Base-by-base conservation (phyloP, 805 yeast genomes). In the Wickerhamiella dianesei region DNA sequence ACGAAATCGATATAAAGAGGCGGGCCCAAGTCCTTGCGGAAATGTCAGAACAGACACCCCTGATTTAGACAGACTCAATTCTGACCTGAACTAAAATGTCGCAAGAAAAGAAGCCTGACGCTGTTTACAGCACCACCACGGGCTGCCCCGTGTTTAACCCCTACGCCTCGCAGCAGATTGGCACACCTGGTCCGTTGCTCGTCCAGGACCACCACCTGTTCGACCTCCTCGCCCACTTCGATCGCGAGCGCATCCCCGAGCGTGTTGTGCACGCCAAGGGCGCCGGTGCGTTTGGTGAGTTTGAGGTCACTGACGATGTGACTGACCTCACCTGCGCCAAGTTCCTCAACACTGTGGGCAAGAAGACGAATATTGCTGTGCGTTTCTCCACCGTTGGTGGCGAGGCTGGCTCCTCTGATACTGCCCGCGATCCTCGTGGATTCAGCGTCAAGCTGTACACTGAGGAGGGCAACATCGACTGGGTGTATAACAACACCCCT, bases 401-500 rank as follows among this genome's bases (percentile, higher is more conserved):
- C 44, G 84, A 79, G 62, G 65, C 64, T 56, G 85, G 82, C 44
- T 69, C 80, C 37, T 73, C 83, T 8, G 85, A 79, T 56, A 66
- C 80, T 19, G 77, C 74, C 16, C 73, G 85, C 59, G 84, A 79
- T 57, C 84, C 84, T 40, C 72, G 84, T 59, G 85, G 85, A 2
- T 79, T 77, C 60, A 66, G 82, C 14, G 74, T 75, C 40, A 79
- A 79, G 64, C 66, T 79, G 52, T 75, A 75, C 66, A 79, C 84
- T 17, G 80, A 77, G 51, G 79, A 76, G 59, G 85, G 85, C 46
- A 75, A 72, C 62, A 64, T 76, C 56, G 85, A 79, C 66, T 78
- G 81, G 80, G 85, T 79, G 18, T 77, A 75, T 69, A 79, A 77
- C 67, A 79, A 79, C 66, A 79, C 84, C 18, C 85, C 85, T 13